These are phyloP conservation scores for Colletotrichum lentis DNA, from an alignment of 2,329 filamentous ascomycete genomes.

Conservation along the genomic window DNA sequence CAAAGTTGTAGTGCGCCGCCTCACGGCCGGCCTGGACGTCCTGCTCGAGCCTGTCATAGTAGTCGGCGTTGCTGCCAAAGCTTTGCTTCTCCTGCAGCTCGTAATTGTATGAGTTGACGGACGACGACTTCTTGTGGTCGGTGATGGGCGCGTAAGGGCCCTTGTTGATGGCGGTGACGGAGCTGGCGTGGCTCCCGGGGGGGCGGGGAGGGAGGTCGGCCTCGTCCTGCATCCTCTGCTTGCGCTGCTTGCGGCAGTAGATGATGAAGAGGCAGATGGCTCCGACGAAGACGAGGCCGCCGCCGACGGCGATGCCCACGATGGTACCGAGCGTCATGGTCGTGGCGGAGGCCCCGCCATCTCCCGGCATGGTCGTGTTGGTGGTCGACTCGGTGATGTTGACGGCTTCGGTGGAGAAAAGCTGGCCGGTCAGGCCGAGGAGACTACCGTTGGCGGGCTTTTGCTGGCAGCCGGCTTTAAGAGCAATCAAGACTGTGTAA, in stretches of 20 bases:
- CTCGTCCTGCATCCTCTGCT: slow-evolving; percentile 43
- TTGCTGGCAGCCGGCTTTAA: slow-evolving; percentile 59
- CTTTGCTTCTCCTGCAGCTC: slow-evolving; percentile 40
- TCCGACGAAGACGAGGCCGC: slow-evolving; percentile 53
- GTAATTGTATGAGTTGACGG: slow-evolving; percentile 39
- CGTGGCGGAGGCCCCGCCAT: slow-evolving; percentile 42
- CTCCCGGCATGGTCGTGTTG: slow-evolving; percentile 41
- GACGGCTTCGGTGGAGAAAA: slow-evolving; percentile 51
- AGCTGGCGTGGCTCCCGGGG: slow-evolving; percentile 34
- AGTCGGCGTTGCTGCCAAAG: slow-evolving; percentile 49
- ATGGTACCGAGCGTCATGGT: slow-evolving; percentile 59
- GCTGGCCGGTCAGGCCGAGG: slow-evolving; percentile 52
- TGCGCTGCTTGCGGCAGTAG: slow-evolving; percentile 57
- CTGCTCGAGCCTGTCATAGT: slow-evolving; percentile 52
- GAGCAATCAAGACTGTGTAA: slow-evolving; percentile 55
- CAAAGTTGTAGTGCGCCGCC: slow-evolving; percentile 42
- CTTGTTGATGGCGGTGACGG: slow-evolving; percentile 35
- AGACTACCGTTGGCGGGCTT: slow-evolving; percentile 49
- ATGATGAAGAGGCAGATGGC: slow-evolving; percentile 55
- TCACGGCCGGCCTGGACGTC: slow-evolving; percentile 38
- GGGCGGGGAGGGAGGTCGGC: slow-evolving; percentile 35
- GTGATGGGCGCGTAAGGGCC: slow-evolving; percentile 39
- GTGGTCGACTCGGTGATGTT: slow-evolving; percentile 50
- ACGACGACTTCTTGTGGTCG: slow-evolving; percentile 44
- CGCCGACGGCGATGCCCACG: slow-evolving; percentile 61